Base-by-base conservation (phyloP, 2,329 filamentous ascomycete species). In the Fusarium graminum region DNA sequence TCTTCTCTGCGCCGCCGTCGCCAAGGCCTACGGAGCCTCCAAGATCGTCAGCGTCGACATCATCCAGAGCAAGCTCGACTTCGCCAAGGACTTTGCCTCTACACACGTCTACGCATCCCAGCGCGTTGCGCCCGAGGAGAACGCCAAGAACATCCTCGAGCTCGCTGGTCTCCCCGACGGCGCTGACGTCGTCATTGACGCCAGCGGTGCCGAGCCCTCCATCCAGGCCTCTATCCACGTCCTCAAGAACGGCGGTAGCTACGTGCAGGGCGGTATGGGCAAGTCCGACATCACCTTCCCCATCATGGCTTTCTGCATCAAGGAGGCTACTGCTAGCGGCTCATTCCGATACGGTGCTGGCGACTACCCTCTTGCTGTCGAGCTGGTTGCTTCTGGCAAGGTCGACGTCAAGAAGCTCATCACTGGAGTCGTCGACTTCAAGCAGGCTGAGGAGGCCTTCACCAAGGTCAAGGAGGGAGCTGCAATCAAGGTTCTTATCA, bases 181-280 rank as follows among this genome's bases (percentile, higher is more conserved):
- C 16, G 91, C 90, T 2, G 92, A 95, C 78, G 88, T 88, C 0
- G 91, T 92, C 39, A 92, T 95, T 72, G 92, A 95, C 76, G 92
- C 92, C 13, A 90, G 87, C 29, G 92, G 92, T 32, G 92, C 90
- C 3, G 91, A 93, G 79, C 87, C 90, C 1, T 91, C 88, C 11
- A 92, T 94, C 72, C 91, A 94, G 80, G 85, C 90, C 0, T 86
- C 86, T 32, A 85, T 94, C 72, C 90, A 94, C 78, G 85, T 85
- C 19, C 85, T 93, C 26, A 85, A 89, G 65, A 83, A 83, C 44
- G 92, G 92, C 55, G 92, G 92, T 30, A 89, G 86, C 16, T 94
- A 92, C 72, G 90, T 96, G 10, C 93, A 96, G 80, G 92, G 89
- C 60, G 94, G 94, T 54, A 97, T 97, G 93, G 94, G 94, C 74